Evolutionary conservation across 495 filamentous ascomycete genomes (phyloP), one percentile per base, ranked within the genome.

Genomic region (Gamarada debralockiae): DNA sequence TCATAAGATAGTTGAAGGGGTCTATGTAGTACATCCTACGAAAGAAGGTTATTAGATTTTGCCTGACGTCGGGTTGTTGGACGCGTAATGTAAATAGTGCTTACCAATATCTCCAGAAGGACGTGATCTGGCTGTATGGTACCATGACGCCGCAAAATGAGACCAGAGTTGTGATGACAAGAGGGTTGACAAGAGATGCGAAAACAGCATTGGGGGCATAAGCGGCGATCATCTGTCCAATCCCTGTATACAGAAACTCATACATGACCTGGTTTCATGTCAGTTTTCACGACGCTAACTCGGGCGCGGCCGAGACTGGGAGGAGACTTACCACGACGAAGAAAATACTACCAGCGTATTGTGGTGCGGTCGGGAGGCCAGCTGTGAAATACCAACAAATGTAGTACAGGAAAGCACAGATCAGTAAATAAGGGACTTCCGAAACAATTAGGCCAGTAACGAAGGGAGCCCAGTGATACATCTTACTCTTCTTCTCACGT

Each of bases 261-360:
- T 72, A 74, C 43, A 72, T 78, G n/a, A 34, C 31, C 31, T 34
- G 31, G n/a, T n/a, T n/a, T 34, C 31, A 9, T 34, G 31, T 34
- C n/a, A 34, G 31, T 34, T 34, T 34, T 8, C n/a, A 34, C 31
- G 31, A 34, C 31, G 31, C 31, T n/a, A 34, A 34, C 31, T 34
- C n/a, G 31, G n/a, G 31, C 8, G 31, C 31, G 31, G 31, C 31
- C 31, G 31, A 34, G 31, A n/a, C 8, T 34, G 31, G 31, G 8
- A 34, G 8, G 8, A 34, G 8, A 34, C 31, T 34, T 29, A 91
- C 73, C 29, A 92, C 71, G 65, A 92, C 86, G 66, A 91, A 70
- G 73, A 90, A 90, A 56, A 88, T 83, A 64, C 87, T 89, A 0
- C 87, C 89, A 17, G 79, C 72, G 21, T 74, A 62, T 15, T 56